Base-by-base conservation (phyloP, 139 green algal genomes). In the Zygnema circumcarinatum region DNA sequence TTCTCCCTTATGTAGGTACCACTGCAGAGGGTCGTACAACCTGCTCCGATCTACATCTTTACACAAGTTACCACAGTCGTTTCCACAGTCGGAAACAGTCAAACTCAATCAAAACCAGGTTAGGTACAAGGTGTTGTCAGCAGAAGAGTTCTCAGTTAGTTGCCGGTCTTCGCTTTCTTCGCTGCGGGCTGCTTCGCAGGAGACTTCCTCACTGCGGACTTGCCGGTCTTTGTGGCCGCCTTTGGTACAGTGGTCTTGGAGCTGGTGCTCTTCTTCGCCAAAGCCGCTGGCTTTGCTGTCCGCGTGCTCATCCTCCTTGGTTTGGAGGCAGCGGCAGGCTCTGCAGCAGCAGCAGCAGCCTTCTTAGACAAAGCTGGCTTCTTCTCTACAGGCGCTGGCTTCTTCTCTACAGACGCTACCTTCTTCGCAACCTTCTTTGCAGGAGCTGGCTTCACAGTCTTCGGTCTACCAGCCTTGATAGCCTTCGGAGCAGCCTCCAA, bases 121-220 rank as follows among this genome's bases (percentile, higher is more conserved):
- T n/a, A n/a, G n/a, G n/a, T n/a, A n/a, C n/a, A n/a, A n/a, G n/a
- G n/a, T n/a, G n/a, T n/a, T n/a, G n/a, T n/a, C n/a, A n/a, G n/a
- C n/a, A n/a, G n/a, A n/a, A n/a, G n/a, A n/a, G n/a, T n/a, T n/a
- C n/a, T n/a, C n/a, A n/a, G n/a, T n/a, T n/a, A n/a, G n/a, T n/a
- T n/a, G n/a, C n/a, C n/a, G n/a, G 36, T 78, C 36, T 78, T 78
- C 35, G 16, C 69, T 41, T 78, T 78, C 69, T 78, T 78, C 7
- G 69, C 35, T n/a, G 69, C 16, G 3, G 69, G 69, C 35, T 39
- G 3, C 69, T 78, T 78, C 35, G 69, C 36, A 78, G 69, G 69
- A 52, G 69, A 22, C 7, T 7, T 20, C 69, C 16, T 78, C 36
- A 22, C 16, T 38, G 69, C 16, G 3, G 69, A 41, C 54, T 72